These are phyloP conservation scores for Thermothielavioides terrestris DNA, from an alignment of 495 filamentous ascomycete species.

Conservation along the genomic window DNA sequence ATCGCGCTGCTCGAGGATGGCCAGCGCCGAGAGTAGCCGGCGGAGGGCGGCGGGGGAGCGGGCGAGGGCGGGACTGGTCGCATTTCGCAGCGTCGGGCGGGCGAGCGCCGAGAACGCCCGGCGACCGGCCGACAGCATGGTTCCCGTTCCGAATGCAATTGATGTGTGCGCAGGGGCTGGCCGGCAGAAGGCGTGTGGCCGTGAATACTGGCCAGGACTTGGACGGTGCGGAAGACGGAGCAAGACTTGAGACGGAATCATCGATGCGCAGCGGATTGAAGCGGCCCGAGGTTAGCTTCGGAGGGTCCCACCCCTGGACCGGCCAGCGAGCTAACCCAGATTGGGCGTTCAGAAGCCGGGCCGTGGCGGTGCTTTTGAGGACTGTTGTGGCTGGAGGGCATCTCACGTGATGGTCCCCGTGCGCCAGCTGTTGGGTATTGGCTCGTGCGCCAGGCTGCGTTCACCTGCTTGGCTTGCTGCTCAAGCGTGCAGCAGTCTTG, in stretches of 20 bases:
- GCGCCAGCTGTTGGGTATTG: no score
- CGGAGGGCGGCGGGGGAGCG: conserved; percentile 41
- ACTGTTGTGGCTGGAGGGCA: not conserved
- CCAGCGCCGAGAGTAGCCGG: conserved; percentile 77
- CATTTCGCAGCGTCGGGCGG: conserved; percentile 18
- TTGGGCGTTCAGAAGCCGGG: not conserved
- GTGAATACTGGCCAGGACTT: no score
- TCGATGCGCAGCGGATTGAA: conserved; percentile 19
- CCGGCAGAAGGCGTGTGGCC: not conserved
- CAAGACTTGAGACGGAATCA: not conserved
- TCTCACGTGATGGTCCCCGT: no score
- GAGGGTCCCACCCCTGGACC: not conserved
- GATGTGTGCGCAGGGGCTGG: not conserved
- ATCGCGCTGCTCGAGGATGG: conserved; percentile 86
- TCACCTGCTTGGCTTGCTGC: conserved; percentile 1
- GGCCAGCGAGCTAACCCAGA: not conserved
- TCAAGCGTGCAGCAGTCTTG: conserved; percentile 3
- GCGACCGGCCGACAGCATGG: conserved; percentile 21
- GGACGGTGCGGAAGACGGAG: not conserved
- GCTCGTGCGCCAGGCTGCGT: no score
- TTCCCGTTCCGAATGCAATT: conserved; percentile 13
- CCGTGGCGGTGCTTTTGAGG: not conserved
- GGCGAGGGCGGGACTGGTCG: conserved; percentile 20
- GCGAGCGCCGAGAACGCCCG: conserved; percentile 25
- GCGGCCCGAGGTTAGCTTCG: conserved; percentile 26